phyloP scores from a whole-genome alignment of 2,329 filamentous ascomycete species.

The Lachnellula hyalina region DNA sequence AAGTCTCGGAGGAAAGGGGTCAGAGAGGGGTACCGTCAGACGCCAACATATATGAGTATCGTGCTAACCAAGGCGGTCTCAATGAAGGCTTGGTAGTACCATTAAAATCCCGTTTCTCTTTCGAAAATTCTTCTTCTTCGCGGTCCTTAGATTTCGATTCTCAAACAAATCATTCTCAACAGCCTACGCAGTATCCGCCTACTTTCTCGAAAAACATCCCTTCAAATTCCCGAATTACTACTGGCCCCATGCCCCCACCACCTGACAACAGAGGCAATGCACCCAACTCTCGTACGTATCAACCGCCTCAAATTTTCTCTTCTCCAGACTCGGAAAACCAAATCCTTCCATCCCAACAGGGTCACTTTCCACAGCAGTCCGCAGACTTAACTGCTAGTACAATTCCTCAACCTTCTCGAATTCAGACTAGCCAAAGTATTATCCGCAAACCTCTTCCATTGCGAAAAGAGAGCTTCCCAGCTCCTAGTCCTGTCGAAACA shows the following conservation, averaged over 20 bases:
- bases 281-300: constrained; percentile 14
- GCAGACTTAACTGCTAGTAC: constrained; percentile 20
- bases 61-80: constrained; percentile 30
- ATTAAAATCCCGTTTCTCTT: constrained; percentile 24
- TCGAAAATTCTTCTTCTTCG: constrained; percentile 22
- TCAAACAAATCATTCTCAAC: constrained; percentile 13
- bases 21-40: constrained; percentile 37
- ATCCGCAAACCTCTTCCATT: constrained; percentile 48
- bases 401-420: constrained; percentile 15
- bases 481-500: constrained; percentile 34
- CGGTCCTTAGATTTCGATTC: constrained; percentile 13
- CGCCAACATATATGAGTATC: constrained; percentile 29
- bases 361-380: constrained; percentile 18
- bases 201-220: constrained; percentile 4
- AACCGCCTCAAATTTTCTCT: constrained; percentile 13
- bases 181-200: constrained; percentile 14
- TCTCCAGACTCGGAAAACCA: constrained; percentile 7
- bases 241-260: constrained; percentile 2
- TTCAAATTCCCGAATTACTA: constrained; percentile 4
- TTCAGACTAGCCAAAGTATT: constrained; percentile 41
- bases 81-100: constrained; percentile 33
- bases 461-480: constrained; percentile 34
- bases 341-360: constrained; percentile 4
- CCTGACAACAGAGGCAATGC: constrained; percentile 1
- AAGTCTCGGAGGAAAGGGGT: constrained; percentile 30